Evolutionary conservation across 2,329 filamentous ascomycete genomes (phyloP), one percentile per base, ranked within the genome.

Genomic region (Fusarium incarnatum): DNA sequence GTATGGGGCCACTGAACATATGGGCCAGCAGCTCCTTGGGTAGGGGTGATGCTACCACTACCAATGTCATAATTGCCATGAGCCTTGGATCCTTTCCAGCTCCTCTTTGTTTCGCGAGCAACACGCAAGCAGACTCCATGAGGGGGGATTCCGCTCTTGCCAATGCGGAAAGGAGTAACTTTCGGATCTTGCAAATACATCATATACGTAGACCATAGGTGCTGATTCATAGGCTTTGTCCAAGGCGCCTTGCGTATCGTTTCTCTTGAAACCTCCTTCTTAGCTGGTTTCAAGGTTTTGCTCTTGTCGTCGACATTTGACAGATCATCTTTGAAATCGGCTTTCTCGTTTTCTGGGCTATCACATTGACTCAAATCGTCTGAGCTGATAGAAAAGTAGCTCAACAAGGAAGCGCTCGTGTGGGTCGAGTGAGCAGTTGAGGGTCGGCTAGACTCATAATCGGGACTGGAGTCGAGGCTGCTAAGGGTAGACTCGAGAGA

Each of bases 171-270:
- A 0, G 89, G 89, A 2, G 89, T 92, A 5, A 91, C 88, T 50
- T 87, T 88, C 47, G 89, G 89, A 71, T 92, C 89, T 75, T 90
- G 87, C 42, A 91, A 80, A 72, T 91, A 92, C 55, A 89, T 80
- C 61, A 86, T 80, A 74, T 91, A 92, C 2, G 87, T 90, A 8
- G 86, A 84, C 89, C 89, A 92, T 12, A 92, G 79, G 72, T 92
- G 89, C 15, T 86, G 81, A 78, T 83, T 88, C 88, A 91, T 91
- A 20, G 87, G 84, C 65, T 86, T 86, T 7, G 88, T 90, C 89
- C 89, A 91, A 0, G 84, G 85, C 1, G 86, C 86, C 75, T 85
- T 88, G 62, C 86, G 81, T 34, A 79, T 73, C 58, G 80, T 81
- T 25, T 71, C 68, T 52, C 70, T 71, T 20, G 67, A 20, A 44